Base-by-base conservation (phyloP, 225 moss, liverwort and hornwort species). In the Asterella californica region DNA sequence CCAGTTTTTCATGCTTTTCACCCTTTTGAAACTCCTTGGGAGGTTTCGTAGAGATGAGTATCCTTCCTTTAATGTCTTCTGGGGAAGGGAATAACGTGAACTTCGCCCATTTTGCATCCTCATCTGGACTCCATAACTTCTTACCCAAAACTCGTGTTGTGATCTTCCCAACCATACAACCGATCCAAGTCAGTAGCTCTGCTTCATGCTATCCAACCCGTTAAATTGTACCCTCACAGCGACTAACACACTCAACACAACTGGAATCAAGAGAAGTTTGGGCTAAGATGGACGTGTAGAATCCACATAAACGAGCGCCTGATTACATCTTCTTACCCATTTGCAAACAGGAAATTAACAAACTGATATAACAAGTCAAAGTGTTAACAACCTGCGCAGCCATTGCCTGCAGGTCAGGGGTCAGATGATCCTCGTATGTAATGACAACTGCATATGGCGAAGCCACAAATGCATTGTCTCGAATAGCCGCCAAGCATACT, bases 381-480 rank as follows among this genome's bases (percentile, higher is more conserved):
- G 45, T 14, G 4, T 21, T 59, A 59, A 15, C 50, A 50, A 93
- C 94, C 89, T 88, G 75, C 30, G 96, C 94, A 76, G 91, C 94
- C 83, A 85, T 78, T 11, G 90, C 90, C 76, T 97, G 96, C 78
- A 97, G 83, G 9, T 83, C 86, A 15, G 76, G 53, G n/a, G 84
- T 86, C 14, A 97, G 94, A 85, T 97, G 96, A 80, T 94, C 94
- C 87, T 97, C 96, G 48, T 88, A 90, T 34, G 93, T 93, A 59
- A 97, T 90, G 62, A 92, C 91, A 15, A 97, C 96, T 21, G 96
- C 91, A 87, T 94, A 97, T 24, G 83, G 76, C 15, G 96, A 97
- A 47, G 84, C 53, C 24, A 25, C 27, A 46, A 97, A 97, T 1
- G 96, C 96, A 50, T 93, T 88, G 57, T 93, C 86, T 79, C 90